Conservation (phyloP, 2,329 filamentous ascomycete species). For the Diaporthe humulicola region DNA sequence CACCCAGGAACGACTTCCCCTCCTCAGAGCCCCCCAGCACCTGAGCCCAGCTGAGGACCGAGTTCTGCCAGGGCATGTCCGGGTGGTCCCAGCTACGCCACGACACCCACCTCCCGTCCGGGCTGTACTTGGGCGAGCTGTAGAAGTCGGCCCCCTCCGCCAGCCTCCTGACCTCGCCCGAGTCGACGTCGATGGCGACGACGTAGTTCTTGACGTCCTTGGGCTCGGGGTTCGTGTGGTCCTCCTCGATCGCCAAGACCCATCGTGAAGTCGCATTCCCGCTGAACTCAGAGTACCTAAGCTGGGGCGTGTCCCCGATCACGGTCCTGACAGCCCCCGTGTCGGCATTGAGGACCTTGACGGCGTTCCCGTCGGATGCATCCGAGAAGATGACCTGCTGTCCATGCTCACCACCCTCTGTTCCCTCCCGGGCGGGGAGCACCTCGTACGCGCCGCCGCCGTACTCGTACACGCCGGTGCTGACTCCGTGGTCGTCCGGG, state of each 20-base stretch:
- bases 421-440: conserved; percentile 40
- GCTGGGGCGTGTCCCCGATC: conserved; percentile 45
- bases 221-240: conserved; percentile 55
- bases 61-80: conserved; percentile 64
- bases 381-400: conserved; percentile 61
- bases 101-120: conserved; percentile 58
- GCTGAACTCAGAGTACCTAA: conserved; percentile 63
- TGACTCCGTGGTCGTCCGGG: conserved; percentile 41
- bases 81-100: conserved; percentile 70
- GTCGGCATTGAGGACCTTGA: conserved; percentile 58
- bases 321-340: conserved; percentile 50
- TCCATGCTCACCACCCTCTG: conserved; percentile 40
- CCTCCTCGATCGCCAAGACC: conserved; percentile 66
- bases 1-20: conserved; percentile 49
- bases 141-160: conserved; percentile 65
- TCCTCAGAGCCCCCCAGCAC: conserved; percentile 48
- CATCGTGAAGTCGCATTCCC: conserved; percentile 53
- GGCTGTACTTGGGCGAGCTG: conserved; percentile 62
- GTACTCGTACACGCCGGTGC: conserved; percentile 37
- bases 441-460: conserved; percentile 35
- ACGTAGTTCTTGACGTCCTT: conserved; percentile 53
- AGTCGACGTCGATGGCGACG: conserved; percentile 55
- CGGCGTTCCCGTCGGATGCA: conserved; percentile 51
- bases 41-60: conserved; percentile 58
- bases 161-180: conserved; percentile 57